Conservation (phyloP, 108 stramenopile genomes). For the Cyclotella kingstonii region DNA sequence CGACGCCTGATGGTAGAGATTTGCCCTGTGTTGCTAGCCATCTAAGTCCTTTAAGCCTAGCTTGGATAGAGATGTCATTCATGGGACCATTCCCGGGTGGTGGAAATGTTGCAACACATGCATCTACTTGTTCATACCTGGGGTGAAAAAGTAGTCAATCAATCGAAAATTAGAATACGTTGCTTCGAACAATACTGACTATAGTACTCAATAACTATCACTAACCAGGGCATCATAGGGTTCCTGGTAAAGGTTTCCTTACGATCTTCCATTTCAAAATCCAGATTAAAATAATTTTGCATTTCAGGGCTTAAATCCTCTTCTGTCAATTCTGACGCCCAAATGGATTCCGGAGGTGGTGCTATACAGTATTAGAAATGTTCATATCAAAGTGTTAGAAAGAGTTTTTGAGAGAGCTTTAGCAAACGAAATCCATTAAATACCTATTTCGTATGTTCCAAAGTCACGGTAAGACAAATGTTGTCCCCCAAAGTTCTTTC, state of each 20-base stretch:
- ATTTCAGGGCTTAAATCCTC: constrained; percentile 34
- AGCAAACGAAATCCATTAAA: neutral
- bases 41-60: constrained; percentile 70
- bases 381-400: neutral
- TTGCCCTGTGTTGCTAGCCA: constrained; percentile 80
- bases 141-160: too few relatives aligned
- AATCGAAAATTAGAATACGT: too few relatives aligned
- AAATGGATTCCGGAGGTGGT: constrained; percentile 75
- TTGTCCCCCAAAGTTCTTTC: constrained; percentile 74
- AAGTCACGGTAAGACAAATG: constrained; percentile 69
- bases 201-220: neutral
- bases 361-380: constrained; percentile 13
- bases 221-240: constrained; percentile 80
- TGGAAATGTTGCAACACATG: constrained; percentile 75
- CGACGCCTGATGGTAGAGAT: constrained; percentile 68
- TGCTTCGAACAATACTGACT: neutral
- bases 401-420: neutral
- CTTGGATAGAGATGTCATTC: constrained; percentile 52
- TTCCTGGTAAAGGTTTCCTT: constrained; percentile 46
- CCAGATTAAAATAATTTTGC: constrained; percentile 50
- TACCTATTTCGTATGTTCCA: constrained; percentile 78
- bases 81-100: constrained; percentile 63
- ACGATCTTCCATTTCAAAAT: constrained; percentile 57
- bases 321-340: constrained; percentile 45
- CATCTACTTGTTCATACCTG: constrained; percentile 81